A percentile compares a stretch with the other conserved stretches of the same genome.
phyloP scores from a whole-genome alignment of 345 rosid genomes.

The Hibiscus tridactylites region DNA sequence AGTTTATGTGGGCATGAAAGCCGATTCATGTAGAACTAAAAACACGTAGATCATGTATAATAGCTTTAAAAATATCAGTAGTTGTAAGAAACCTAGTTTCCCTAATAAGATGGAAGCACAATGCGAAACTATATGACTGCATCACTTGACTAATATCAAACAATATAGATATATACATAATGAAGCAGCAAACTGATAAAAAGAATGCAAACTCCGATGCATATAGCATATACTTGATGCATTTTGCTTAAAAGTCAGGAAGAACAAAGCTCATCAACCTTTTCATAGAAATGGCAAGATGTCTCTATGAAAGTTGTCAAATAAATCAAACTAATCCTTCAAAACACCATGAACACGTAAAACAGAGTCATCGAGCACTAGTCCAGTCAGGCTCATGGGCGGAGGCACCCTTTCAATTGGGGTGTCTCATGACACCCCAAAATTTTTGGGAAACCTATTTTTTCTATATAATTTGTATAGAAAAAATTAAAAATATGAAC shows the following conservation, averaged over 20 bases:
- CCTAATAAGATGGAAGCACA: background rate
- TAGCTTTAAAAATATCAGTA: background rate
- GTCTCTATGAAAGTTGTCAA: background rate
- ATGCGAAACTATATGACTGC: background rate
- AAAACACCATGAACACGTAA: background rate
- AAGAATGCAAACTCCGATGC: background rate
- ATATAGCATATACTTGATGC: background rate
- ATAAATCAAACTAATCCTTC: background rate
- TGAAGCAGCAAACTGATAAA: constrained; percentile 2
- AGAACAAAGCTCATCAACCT: background rate
- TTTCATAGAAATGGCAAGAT: background rate
- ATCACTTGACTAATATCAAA: background rate
- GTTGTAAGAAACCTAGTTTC: background rate
- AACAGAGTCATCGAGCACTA: background rate
- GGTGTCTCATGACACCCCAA: too few species aligned
- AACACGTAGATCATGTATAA: background rate
- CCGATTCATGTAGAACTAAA: background rate
- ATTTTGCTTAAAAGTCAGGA: background rate
- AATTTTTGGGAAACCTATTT: too few species aligned
- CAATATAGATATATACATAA: background rate
- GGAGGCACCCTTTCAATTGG: too few species aligned
- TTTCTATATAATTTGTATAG: too few species aligned
- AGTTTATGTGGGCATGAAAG: background rate
- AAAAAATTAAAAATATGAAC: too few species aligned
- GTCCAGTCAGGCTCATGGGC: background rate